phyloP scores from a whole-genome alignment of 1,284 basidiomycete genomes.

The Malassezia dermatis region DNA sequence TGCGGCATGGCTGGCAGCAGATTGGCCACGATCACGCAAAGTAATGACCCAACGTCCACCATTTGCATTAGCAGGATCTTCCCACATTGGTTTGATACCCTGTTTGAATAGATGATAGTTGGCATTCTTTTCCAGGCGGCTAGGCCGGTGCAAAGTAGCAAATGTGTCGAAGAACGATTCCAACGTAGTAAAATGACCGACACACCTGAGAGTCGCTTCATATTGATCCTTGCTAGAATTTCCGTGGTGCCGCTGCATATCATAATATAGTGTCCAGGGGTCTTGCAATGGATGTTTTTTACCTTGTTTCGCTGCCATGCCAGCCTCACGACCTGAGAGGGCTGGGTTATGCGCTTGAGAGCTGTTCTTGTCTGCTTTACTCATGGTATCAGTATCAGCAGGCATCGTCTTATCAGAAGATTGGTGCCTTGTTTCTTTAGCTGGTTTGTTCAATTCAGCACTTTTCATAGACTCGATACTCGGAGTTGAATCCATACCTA shows the following conservation, averaged over 20 bases:
- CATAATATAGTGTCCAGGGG: constrained; percentile 78
- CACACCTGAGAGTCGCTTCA: constrained; percentile 30
- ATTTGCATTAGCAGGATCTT: constrained; percentile 77
- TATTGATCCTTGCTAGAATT: constrained; percentile 50
- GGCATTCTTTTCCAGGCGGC: constrained; percentile 70
- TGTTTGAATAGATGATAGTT: constrained; percentile 92
- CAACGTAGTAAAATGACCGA: constrained; percentile 50
- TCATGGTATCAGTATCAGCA: neutral
- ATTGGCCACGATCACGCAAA: constrained; percentile 54
- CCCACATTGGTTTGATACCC: constrained; percentile 84
- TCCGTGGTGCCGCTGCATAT: constrained; percentile 45
- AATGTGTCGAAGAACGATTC: constrained; percentile 86
- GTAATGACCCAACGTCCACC: constrained; percentile 91
- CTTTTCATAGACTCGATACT: neutral
- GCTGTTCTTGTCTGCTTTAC: neutral
- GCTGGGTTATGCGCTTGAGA: neutral
- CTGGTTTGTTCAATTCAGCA: neutral
- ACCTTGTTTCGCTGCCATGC: constrained; percentile 5
- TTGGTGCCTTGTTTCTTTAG: neutral
- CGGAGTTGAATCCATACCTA: neutral
- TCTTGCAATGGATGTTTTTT: constrained; percentile 64
- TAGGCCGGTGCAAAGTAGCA: constrained; percentile 85
- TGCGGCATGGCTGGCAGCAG: constrained; percentile 44
- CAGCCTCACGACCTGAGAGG: constrained; percentile 10
- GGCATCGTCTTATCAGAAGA: neutral